A percentile compares a stretch with the other conserved stretches of the same genome.
Conservation (phyloP, 441 rosid genomes). For the Mallotus japonicus region DNA sequence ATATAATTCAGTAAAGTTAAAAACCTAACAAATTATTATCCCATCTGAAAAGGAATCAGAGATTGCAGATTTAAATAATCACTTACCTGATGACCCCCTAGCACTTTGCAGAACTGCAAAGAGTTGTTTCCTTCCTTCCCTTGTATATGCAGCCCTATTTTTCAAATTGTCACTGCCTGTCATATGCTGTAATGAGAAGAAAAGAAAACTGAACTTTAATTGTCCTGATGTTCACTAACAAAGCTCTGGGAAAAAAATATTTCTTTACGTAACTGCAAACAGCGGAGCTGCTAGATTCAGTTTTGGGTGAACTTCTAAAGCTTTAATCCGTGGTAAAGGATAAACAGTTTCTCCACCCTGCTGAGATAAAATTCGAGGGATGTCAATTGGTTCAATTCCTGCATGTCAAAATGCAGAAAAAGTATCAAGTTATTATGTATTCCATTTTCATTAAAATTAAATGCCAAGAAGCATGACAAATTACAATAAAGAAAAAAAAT, state of each 20-base stretch:
- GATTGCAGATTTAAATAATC: slow-evolving; percentile 19
- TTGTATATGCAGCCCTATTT: slow-evolving; percentile 84
- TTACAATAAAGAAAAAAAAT: not conserved
- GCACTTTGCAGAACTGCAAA: slow-evolving; percentile 99
- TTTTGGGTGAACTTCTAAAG: slow-evolving; percentile 91
- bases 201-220: slow-evolving; percentile 21
- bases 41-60: slow-evolving; percentile 4
- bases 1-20: not conserved
- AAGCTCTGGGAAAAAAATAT: slow-evolving; percentile 21
- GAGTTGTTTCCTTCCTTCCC: slow-evolving; percentile 98
- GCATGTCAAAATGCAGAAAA: slow-evolving; percentile 31
- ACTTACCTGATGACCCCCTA: slow-evolving; percentile 96
- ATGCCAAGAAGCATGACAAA: slow-evolving; percentile 8
- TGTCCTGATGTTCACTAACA: slow-evolving; percentile 22
- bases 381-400: slow-evolving; percentile 91
- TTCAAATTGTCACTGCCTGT: slow-evolving; percentile 59
- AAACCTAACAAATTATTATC: not conserved
- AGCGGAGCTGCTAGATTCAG: slow-evolving; percentile 83
- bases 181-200: slow-evolving; percentile 51
- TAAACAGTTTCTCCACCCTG: slow-evolving; percentile 98
- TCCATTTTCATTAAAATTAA: slow-evolving; percentile 2
- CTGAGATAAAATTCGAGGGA: slow-evolving; percentile 89
- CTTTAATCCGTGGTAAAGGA: slow-evolving; percentile 84
- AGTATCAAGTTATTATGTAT: slow-evolving; percentile 23
- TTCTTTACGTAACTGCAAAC: slow-evolving; percentile 74